Evolutionary conservation across 2,329 filamentous ascomycete genomes (phyloP), one percentile per base, ranked within the genome.

Genomic region (Dothideomycetes sp.): DNA sequence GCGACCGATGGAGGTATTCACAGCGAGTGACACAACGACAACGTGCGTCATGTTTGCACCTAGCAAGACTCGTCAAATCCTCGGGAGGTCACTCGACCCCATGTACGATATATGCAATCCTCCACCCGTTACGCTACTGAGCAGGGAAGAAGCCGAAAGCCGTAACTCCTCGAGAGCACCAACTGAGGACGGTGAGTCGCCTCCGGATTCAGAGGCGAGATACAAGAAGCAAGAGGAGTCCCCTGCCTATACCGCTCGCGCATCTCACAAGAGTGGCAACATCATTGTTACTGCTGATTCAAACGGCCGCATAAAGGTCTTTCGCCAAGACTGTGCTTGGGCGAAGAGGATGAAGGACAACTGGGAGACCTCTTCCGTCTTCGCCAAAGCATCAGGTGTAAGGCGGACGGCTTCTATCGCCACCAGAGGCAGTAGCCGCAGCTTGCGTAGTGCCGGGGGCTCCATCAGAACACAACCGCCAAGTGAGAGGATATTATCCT

Each of bases 21-120:
- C 94, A 52, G 88, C 89, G 0, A 87, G 95, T 56, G 77, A 82
- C 1, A 79, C 84, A 16, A 84, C 93, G 43, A 88, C 94, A 3
- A 96, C 89, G 0, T 82, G 80, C n/a, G 85, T 89, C 2, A 65
- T 91, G 3, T 81, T 95, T 54, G 89, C 89, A 0, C 89, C 91
- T 0, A 74, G 75, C 0, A 77, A 76, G 51, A 87, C 86, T 9
- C 76, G 84, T 42, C 80, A 84, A 52, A 68, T 91, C 2, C 71
- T 98, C 1, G 79, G 82, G 37, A 73, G 75, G 11, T 93, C 87
- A 0, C 84, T 85, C 40, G 88, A 98, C 56, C 88, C 91, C 2
- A 75, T 98, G n/a, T 98, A 87, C 58, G 88, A 95, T 51, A 70
- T 96, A 1, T 96, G 91, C 68, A 96, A 96, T 51, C 91, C 91